Base-by-base conservation (phyloP, 2,329 filamentous ascomycete species). In the Berkeleyomyces rouxiae region DNA sequence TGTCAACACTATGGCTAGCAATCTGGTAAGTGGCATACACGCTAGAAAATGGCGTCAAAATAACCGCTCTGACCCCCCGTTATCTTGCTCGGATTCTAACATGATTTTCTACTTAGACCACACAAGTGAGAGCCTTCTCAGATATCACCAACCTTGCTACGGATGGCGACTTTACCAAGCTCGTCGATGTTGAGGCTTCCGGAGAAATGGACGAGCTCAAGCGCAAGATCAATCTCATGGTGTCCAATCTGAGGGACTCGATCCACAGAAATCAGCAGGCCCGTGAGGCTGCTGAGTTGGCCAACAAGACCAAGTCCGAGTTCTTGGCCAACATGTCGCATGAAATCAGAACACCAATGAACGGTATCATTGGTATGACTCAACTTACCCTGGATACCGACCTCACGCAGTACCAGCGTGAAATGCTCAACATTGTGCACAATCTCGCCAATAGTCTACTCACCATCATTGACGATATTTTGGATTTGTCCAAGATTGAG, bases 191-290 rank as follows among this genome's bases (percentile, higher is more conserved):
- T 16, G 91, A 96, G 73, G 93, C 93, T 23, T 96, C 92, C 10
- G 93, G 93, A 67, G 93, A 99, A 74, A 97, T 99, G 93, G 93
- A 97, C 74, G 92, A 97, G 73, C 80, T 99, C 69, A 99, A 99
- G 76, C 85, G 91, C 70, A 97, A 97, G 79, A 97, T 99, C 80
- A 99, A 97, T 72, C 89, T 95, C 77, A 99, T 99, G 93, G 91
- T 97, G 61, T 93, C 88, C 71, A 96, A 95, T 71, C 77, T 99
- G 66, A 81, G 92, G 68, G 93, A 97, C 74, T 95, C 88, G 79
- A 96, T 99, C 68, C 91, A 97, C 73, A 85, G 90, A 72, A 99
- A 97, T 72, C 96, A 91, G 2, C 89, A 91, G 67, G 93, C 93
- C 63, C 87, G 93, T 74, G 92, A 97, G 74, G 91, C 92, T 57